A percentile compares a stretch with the other conserved stretches of the same genome.
phyloP scores from a whole-genome alignment of 208 protist species.

The Acanthamoeba castellanii region DNA sequence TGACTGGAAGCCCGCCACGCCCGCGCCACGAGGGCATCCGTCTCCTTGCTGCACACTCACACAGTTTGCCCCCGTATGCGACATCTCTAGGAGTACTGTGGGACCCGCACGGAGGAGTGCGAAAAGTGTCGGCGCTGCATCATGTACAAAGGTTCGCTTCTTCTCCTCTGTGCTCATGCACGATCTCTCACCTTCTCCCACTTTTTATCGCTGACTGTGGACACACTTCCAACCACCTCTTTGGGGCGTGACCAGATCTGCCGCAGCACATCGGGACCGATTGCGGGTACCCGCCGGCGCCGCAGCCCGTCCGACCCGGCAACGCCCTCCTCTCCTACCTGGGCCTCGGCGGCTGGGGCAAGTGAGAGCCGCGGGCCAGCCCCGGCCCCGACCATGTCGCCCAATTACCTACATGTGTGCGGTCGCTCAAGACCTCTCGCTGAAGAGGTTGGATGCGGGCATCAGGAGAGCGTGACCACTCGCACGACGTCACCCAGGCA shows the following conservation, averaged over 20 bases:
- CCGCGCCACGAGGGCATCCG: neutral
- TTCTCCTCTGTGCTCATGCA: too few relatives aligned
- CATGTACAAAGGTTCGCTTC: conserved; percentile 65
- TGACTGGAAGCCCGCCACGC: neutral
- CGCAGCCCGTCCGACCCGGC: neutral
- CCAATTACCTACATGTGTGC: too few relatives aligned
- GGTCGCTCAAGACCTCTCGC: too few relatives aligned
- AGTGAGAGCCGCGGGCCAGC: too few relatives aligned
- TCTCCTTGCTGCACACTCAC: neutral
- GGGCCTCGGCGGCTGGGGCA: conserved; percentile 3
- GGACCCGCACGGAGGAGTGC: conserved; percentile 51
- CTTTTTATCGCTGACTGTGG: too few relatives aligned
- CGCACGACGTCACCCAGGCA: too few relatives aligned
- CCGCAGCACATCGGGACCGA: conserved; percentile 5
- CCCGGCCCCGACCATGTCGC: too few relatives aligned
- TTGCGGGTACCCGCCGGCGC: conserved; percentile 8
- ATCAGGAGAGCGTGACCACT: too few relatives aligned
- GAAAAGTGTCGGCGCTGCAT: conserved; percentile 44
- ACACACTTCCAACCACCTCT: neutral
- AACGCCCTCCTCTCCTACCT: conserved; percentile 18
- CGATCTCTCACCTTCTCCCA: too few relatives aligned
- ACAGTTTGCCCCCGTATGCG: neutral
- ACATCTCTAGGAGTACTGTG: conserved; percentile 29
- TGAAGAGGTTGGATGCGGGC: too few relatives aligned
- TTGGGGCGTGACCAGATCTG: neutral